A percentile compares a stretch with the other conserved stretches of the same genome.
Evolutionary conservation across 441 rosid genomes (phyloP).

Genomic region (Populus hybrid): DNA sequence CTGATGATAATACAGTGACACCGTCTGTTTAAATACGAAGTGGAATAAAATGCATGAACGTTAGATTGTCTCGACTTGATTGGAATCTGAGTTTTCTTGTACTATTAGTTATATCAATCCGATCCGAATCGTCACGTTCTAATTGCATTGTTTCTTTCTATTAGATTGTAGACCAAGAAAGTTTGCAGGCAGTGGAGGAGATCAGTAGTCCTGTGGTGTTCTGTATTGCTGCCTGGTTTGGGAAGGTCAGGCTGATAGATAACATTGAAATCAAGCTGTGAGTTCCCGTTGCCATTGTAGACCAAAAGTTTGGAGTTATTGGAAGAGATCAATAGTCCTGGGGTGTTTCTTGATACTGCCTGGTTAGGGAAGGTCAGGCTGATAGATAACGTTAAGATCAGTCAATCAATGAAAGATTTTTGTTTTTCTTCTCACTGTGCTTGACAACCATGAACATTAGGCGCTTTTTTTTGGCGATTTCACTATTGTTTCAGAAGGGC

Average conservation of each 20-base stretch:
- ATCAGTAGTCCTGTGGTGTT: constrained; percentile 57
- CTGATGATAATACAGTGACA: not conserved
- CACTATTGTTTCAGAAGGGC: not conserved
- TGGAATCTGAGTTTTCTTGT: too few species aligned
- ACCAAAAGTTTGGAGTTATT: not conserved
- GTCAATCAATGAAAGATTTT: not conserved
- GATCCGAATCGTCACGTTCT: not conserved
- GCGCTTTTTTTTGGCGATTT: not conserved
- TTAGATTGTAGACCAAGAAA: constrained; percentile 77
- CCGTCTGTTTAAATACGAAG: not conserved
- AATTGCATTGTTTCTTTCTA: constrained; percentile 7
- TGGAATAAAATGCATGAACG: not conserved
- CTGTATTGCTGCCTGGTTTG: constrained; percentile 85
- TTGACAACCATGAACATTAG: not conserved
- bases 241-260: constrained; percentile 77
- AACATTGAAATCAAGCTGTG: constrained; percentile 61
- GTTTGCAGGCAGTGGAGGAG: constrained; percentile 55
- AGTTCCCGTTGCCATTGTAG: constrained; percentile 1
- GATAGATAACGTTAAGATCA: not conserved
- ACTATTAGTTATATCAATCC: not conserved
- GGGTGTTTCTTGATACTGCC: not conserved
- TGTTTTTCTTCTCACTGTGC: not conserved
- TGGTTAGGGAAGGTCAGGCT: not conserved
- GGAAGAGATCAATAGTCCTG: not conserved
- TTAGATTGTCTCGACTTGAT: not conserved